Percentiles rank a stretch among this genome's conserved stretches.
phyloP scores from a whole-genome alignment of 164 flowering plant genomes.

The Euptelea pleiosperma region DNA sequence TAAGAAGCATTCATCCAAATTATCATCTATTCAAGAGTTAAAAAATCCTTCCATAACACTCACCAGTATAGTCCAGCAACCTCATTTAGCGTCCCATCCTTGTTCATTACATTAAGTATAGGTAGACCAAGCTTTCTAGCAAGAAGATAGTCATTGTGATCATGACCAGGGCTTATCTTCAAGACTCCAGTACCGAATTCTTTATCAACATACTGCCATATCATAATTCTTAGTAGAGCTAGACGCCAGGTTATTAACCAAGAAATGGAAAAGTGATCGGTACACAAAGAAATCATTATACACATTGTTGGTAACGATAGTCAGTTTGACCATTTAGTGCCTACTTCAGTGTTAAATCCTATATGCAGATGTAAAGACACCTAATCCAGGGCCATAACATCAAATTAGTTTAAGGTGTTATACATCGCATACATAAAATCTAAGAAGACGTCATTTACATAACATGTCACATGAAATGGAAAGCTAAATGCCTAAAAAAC shows the following conservation, averaged over 20 bases:
- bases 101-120: conserved; percentile 94
- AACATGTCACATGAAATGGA: neutral
- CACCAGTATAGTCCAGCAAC: conserved; percentile 90
- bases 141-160: conserved; percentile 90
- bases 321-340: too few relatives aligned
- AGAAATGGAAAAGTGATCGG: neutral
- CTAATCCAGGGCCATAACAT: neutral
- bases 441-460: too few relatives aligned
- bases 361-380: neutral
- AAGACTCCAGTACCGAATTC: conserved; percentile 97
- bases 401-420: neutral
- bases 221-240: conserved; percentile 5
- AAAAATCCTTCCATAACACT: conserved; percentile 4
- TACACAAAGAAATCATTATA: too few relatives aligned
- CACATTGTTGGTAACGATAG: too few relatives aligned
- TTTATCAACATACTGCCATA: conserved; percentile 80
- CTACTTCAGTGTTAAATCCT: too few relatives aligned
- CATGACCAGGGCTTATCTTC: conserved; percentile 99
- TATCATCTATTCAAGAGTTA: neutral
- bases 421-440: too few relatives aligned
- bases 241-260: neutral
- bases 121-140: conserved; percentile 97
- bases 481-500: neutral
- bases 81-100: conserved; percentile 93
- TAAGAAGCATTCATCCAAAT: conserved; percentile 2